Conservation (phyloP, 2,329 filamentous ascomycete species). For the Bimuria novae-zelandiae region DNA sequence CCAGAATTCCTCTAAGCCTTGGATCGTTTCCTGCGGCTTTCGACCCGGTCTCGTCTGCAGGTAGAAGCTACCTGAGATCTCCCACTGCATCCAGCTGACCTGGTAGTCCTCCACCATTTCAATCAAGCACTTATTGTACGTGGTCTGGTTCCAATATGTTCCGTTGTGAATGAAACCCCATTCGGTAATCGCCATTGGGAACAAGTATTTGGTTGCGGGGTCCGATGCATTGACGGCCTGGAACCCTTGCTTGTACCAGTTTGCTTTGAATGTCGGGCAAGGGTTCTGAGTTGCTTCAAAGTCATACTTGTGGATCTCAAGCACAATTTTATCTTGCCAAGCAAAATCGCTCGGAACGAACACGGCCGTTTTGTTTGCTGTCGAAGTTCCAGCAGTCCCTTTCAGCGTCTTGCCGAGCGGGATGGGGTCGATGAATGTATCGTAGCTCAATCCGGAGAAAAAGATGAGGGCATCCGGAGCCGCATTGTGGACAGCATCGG, state of each 20-base stretch:
- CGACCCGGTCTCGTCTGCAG: slow-evolving; percentile 46
- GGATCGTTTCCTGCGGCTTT: slow-evolving; percentile 31
- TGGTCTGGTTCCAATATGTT: slow-evolving; percentile 40
- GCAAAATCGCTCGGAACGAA: slow-evolving; percentile 32
- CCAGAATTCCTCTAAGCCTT: slow-evolving; percentile 38
- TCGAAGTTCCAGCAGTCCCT: slow-evolving; percentile 30
- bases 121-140: slow-evolving; percentile 36
- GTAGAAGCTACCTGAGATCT: slow-evolving; percentile 37
- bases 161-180: slow-evolving; percentile 41
- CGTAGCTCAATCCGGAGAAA: slow-evolving; percentile 40
- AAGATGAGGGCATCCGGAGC: slow-evolving; percentile 35
- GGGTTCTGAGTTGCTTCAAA: slow-evolving; percentile 38
- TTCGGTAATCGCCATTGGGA: slow-evolving; percentile 40
- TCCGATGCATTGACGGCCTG: slow-evolving; percentile 35
- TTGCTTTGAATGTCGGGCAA: slow-evolving; percentile 37
- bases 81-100: slow-evolving; percentile 39
- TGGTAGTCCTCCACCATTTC: slow-evolving; percentile 40
- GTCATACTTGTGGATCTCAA: slow-evolving; percentile 43
- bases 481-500: slow-evolving; percentile 34
- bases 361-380: slow-evolving; percentile 32
- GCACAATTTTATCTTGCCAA: slow-evolving; percentile 37
- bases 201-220: slow-evolving; percentile 34
- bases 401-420: slow-evolving; percentile 38
- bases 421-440: slow-evolving; percentile 40
- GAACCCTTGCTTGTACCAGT: slow-evolving; percentile 42